phyloP scores from a whole-genome alignment of 345 rosid species.

The Syzygium oleosum region DNA sequence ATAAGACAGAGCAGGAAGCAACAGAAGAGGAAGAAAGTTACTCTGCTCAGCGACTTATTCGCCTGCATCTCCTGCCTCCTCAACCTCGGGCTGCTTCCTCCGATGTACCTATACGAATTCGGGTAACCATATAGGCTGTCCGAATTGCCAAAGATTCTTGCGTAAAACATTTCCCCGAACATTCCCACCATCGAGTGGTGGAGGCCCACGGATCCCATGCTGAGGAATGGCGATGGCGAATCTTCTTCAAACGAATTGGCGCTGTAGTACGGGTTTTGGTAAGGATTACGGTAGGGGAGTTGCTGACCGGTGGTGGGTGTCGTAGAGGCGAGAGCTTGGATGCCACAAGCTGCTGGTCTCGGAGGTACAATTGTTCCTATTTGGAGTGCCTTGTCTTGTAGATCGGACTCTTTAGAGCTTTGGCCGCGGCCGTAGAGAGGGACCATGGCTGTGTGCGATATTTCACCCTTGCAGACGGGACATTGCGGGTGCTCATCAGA shows the following conservation, averaged over 20 bases:
- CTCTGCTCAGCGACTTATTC: conserved; percentile 66
- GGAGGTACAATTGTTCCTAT: conserved; percentile 39
- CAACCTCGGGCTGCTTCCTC: conserved; percentile 39
- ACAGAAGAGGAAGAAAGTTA: conserved; percentile 62
- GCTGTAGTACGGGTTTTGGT: conserved; percentile 2
- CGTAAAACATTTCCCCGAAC: conserved; percentile 40
- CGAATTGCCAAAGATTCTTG: conserved; percentile 44
- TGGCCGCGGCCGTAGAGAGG: conserved; percentile 86
- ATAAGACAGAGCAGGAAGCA: conserved; percentile 73
- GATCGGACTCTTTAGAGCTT: conserved; percentile 14
- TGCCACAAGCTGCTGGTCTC: conserved; percentile 28
- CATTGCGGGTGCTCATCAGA: conserved; percentile 35
- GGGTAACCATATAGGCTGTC: conserved; percentile 37
- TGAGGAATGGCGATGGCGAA: not conserved
- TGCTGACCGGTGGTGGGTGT: not conserved
- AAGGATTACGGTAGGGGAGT: conserved; percentile 13
- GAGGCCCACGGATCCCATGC: not conserved
- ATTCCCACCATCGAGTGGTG: conserved; percentile 18
- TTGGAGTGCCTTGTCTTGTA: conserved; percentile 12
- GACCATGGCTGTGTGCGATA: conserved; percentile 57
- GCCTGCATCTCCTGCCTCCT: conserved; percentile 67
- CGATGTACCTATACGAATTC: conserved; percentile 15
- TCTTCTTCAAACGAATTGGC: conserved; percentile 12
- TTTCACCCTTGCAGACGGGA: conserved; percentile 76
- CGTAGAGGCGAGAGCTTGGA: not conserved